Evolutionary conservation across 805 yeast species (phyloP).

Genomic region (Monosporozyma unispora): DNA sequence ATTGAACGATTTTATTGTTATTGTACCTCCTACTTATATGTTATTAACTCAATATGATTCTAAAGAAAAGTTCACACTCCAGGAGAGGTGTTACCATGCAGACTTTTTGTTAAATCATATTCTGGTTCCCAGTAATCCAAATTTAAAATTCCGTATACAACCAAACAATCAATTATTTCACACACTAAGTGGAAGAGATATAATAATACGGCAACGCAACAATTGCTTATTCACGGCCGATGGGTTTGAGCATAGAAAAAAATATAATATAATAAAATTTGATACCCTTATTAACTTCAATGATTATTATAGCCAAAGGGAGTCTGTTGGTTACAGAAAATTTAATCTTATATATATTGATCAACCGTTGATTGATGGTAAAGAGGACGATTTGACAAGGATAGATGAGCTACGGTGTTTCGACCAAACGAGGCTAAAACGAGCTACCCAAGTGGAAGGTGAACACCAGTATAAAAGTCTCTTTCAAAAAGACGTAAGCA

Average conservation of each 20-base stretch:
- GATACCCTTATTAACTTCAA: conserved; percentile 47
- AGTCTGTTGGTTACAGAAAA: conserved; percentile 34
- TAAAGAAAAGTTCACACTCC: conserved; percentile 33
- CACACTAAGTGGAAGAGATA: conserved; percentile 48
- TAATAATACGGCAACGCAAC: conserved; percentile 40
- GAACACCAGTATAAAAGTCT: neutral
- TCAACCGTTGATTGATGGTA: conserved; percentile 35
- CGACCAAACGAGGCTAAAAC: no score
- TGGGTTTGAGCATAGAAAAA: conserved; percentile 44
- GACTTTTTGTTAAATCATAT: conserved; percentile 24
- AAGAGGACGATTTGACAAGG: conserved; percentile 32
- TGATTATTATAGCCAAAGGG: conserved; percentile 40
- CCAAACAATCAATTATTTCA: conserved; percentile 22
- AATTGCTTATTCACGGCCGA: conserved; percentile 46
- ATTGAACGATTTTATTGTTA: conserved; percentile 41
- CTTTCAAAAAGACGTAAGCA: neutral
- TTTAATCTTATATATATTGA: conserved; percentile 53
- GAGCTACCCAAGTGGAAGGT: no score
- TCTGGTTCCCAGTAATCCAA: conserved; percentile 31
- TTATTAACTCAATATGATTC: conserved; percentile 35
- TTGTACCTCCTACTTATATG: conserved; percentile 54
- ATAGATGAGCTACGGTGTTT: conserved; percentile 4
- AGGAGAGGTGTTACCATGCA: conserved; percentile 38
- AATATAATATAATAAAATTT: conserved; percentile 36
- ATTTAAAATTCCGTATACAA: neutral